These are phyloP conservation scores for Myxozyma vanderwaltii DNA, from an alignment of 805 yeast species.

Conservation along the genomic window DNA sequence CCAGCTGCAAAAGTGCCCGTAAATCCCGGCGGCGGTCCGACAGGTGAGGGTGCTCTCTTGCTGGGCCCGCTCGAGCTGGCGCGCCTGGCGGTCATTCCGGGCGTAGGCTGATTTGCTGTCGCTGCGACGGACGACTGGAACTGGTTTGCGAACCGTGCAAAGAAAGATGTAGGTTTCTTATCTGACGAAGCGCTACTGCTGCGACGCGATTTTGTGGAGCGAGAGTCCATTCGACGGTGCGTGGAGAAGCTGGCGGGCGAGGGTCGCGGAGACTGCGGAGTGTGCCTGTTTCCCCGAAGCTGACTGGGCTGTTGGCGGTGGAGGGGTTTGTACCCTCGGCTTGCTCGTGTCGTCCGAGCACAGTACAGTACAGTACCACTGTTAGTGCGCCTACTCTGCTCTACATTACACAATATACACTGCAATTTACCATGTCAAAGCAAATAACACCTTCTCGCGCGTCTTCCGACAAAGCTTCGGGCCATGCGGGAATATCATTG, in stretches of 20 bases:
- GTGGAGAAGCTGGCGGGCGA: not conserved
- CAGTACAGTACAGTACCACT: not conserved
- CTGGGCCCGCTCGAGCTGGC: not conserved
- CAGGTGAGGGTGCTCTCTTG: not conserved
- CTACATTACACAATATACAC: not conserved
- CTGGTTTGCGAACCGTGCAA: slow-evolving; percentile 16
- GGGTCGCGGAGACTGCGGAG: not conserved
- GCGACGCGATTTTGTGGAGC: slow-evolving; percentile 3
- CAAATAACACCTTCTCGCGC: slow-evolving; percentile 4
- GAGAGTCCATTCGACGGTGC: slow-evolving; percentile 2
- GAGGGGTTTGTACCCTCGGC: not conserved
- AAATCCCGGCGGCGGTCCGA: slow-evolving; percentile 41
- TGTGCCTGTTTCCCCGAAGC: too few relatives aligned
- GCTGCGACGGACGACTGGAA: slow-evolving; percentile 8
- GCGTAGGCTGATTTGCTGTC: slow-evolving; percentile 5
- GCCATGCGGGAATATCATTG: not conserved
- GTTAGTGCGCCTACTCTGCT: too few relatives aligned
- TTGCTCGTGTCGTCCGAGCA: not conserved
- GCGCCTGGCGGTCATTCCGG: slow-evolving; percentile 7
- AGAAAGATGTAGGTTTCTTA: slow-evolving; percentile 14
- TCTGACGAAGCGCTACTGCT: slow-evolving; percentile 2
- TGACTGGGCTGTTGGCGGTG: too few relatives aligned
- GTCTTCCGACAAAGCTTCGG: slow-evolving; percentile 8
- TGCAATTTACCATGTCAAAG: too few relatives aligned
- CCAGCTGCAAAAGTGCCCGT: slow-evolving; percentile 69